Evolutionary conservation across 2,329 filamentous ascomycete species (phyloP), one percentile per base, ranked within the genome.

Genomic region (Exophiala aquamarina): DNA sequence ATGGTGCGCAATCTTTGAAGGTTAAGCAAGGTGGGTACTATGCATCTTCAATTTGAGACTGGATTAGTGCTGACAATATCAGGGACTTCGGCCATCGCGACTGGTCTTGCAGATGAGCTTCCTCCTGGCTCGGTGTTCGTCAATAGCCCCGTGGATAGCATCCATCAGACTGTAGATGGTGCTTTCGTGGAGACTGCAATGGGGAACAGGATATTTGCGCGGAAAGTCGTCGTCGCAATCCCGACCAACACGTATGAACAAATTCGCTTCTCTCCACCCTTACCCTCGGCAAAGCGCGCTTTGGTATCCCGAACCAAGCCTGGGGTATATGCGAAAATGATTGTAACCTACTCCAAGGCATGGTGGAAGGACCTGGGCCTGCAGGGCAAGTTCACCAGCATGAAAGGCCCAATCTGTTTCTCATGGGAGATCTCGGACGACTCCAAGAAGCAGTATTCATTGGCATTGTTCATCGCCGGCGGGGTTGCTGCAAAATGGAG

Each of bases 161-260:
- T 54, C 31, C 20, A 55, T 68, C 11, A 59, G 59, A 23, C 61
- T 60, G 0, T 51, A 74, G 0, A 67, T 70, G 0, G 42, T 41
- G 1, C 51, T 55, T 1, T 61, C 74, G 1, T 60, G 64, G 0
- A 17, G 44, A 11, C 59, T 44, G 2, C 59, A 5, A 51, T 45
- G 3, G 58, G 58, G 15, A 55, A 56, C 1, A 57, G 57, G 1
- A 63, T 70, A 38, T 46, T 54, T 4, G 71, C 69, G 2, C 64
- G 64, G 6, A 73, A 72, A 35, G 63, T 70, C 19, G 70, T 81
- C 39, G 50, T 78, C 3, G 75, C 76, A 1, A 60, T 81, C 4
- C 72, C 77, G 0, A 75, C 70, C 4, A 69, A 76, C 5, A 61
- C 78, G 34, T 70, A 74, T 43, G 64, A 66, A 8, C 65, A 70